These are phyloP conservation scores for Filobasidium uniguttulatum DNA, from an alignment of 1,284 basidiomycete species.

Conservation along the genomic window DNA sequence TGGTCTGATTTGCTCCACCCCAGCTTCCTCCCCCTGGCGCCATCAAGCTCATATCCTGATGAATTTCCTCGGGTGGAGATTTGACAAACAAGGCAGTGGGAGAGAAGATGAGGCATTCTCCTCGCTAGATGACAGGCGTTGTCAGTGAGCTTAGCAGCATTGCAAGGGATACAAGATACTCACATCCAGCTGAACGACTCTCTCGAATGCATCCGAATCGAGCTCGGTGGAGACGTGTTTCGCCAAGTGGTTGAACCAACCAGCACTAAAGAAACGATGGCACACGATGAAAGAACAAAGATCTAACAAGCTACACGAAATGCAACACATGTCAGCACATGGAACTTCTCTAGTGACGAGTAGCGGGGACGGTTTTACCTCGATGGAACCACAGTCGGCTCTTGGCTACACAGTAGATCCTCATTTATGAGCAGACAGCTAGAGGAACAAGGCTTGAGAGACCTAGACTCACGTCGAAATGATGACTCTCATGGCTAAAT, in stretches of 20 bases:
- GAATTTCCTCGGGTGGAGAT: too few species aligned
- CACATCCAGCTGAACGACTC: slow-evolving; percentile 51
- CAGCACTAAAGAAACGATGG: slow-evolving; percentile 56
- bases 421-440: neutral
- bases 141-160: too few species aligned
- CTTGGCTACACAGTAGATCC: slow-evolving; percentile 33
- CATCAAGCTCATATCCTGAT: too few species aligned
- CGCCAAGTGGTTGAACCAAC: slow-evolving; percentile 55
- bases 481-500: slow-evolving; percentile 53
- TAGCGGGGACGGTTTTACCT: too few species aligned
- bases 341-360: neutral
- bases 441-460: neutral
- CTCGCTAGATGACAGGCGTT: neutral
- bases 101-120: neutral
- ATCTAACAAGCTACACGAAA: slow-evolving; percentile 49
- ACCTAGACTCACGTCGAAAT: slow-evolving; percentile 54
- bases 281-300: slow-evolving; percentile 50
- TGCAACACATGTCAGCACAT: too few species aligned
- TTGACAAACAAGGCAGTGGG: neutral
- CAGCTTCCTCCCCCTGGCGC: too few species aligned
- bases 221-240: slow-evolving; percentile 53
- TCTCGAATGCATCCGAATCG: slow-evolving; percentile 48
- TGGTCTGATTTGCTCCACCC: too few species aligned
- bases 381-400: slow-evolving; percentile 55
- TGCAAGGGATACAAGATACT: slow-evolving; percentile 12